Evolutionary conservation across 2,329 filamentous ascomycete species (phyloP).

Genomic region (Exophiala calicioides): DNA sequence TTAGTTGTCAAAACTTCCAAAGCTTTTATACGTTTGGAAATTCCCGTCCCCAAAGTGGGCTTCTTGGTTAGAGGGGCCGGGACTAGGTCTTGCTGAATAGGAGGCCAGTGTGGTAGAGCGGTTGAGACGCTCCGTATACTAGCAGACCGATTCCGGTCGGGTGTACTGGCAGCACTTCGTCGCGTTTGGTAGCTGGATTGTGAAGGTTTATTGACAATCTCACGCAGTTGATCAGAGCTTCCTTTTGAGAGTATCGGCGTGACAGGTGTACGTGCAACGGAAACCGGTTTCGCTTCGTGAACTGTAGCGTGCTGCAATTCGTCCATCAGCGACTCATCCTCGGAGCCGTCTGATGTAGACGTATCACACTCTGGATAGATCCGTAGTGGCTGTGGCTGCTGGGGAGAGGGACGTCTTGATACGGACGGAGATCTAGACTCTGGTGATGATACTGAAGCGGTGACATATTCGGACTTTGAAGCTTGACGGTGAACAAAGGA

Average conservation of each 20-base stretch:
- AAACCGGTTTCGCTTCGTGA: slow-evolving; percentile 78
- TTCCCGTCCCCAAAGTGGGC: slow-evolving; percentile 81
- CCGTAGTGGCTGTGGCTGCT: slow-evolving; percentile 17
- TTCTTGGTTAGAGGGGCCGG: slow-evolving; percentile 66
- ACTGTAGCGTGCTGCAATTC: slow-evolving; percentile 80
- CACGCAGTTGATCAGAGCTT: slow-evolving; percentile 23
- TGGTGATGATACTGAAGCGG: background rate
- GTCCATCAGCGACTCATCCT: slow-evolving; percentile 82
- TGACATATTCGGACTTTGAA: background rate
- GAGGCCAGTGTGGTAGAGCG: slow-evolving; percentile 31
- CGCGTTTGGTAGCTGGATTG: slow-evolving; percentile 15
- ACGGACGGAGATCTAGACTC: background rate
- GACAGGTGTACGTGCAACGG: slow-evolving; percentile 79
- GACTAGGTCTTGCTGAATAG: slow-evolving; percentile 32
- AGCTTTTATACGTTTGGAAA: slow-evolving; percentile 92
- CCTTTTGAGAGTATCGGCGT: slow-evolving; percentile 59
- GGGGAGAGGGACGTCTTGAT: slow-evolving; percentile 8
- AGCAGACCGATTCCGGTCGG: slow-evolving; percentile 18
- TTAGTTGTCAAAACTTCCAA: slow-evolving; percentile 68
- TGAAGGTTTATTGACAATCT: slow-evolving; percentile 21
- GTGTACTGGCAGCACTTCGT: slow-evolving; percentile 21
- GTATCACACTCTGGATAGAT: slow-evolving; percentile 34
- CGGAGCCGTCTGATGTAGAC: slow-evolving; percentile 53
- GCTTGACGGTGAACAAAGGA: background rate
- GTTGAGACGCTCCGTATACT: slow-evolving; percentile 30